Conservation (phyloP, 2,329 filamentous ascomycete genomes). For the Aureobasidium lini region DNA sequence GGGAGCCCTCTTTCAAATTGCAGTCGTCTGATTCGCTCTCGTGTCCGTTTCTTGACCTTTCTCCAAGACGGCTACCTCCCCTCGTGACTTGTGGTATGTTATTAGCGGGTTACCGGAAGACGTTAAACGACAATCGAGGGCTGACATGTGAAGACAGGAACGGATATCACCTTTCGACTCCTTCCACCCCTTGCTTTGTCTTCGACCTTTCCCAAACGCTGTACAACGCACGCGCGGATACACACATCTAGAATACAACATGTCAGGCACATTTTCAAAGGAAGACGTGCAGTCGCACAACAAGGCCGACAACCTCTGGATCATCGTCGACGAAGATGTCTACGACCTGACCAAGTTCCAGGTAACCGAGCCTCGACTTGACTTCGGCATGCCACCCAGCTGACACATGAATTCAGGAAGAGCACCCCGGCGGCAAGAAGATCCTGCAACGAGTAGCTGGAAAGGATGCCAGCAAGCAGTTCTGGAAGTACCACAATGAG, state of each 20-base stretch:
- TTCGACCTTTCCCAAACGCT: not conserved
- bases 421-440: conserved; percentile 53
- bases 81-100: conserved; percentile 9
- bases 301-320: conserved; percentile 77
- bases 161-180: conserved; percentile 9
- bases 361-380: not conserved
- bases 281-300: conserved; percentile 88
- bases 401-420: conserved; percentile 24
- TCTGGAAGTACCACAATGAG: conserved; percentile 71
- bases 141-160: conserved; percentile 10
- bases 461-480: conserved; percentile 62
- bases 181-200: conserved; percentile 4
- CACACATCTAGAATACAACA: conserved; percentile 36
- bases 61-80: not conserved
- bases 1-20: not conserved
- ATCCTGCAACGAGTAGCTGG: conserved; percentile 59
- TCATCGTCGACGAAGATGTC: conserved; percentile 89
- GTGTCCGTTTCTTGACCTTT: not conserved
- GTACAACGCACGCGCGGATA: not conserved
- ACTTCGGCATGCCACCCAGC: not conserved
- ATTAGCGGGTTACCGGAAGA: not conserved
- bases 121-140: not conserved
- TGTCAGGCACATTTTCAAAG: conserved; percentile 81
- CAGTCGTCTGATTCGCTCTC: conserved; percentile 4
- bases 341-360: conserved; percentile 76